Base-by-base conservation (phyloP, 148 eudicot genomes). In the Pharnaceum exiguum region DNA sequence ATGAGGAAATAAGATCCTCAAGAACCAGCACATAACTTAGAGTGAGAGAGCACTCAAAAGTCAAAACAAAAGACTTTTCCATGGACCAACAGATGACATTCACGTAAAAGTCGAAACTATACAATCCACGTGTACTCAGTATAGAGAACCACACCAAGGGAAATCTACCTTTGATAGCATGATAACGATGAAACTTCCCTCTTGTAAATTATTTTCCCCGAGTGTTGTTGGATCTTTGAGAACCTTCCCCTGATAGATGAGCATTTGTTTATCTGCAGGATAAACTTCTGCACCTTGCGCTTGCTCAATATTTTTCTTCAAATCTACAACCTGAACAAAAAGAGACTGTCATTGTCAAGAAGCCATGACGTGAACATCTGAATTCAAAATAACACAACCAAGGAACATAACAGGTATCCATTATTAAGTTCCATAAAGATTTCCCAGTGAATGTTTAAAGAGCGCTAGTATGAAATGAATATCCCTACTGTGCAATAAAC, bases 241-340 rank as follows among this genome's bases (percentile, higher is more conserved):
- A 72, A 87, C 87, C 77, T 87, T 87, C 9, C 95, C 95, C 63
- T 87, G 90, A 71, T 87, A 74, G 54, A 87, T 87, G 57, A 87
- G 89, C 81, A 87, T 84, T 68, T 83, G 95, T 31, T 74, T 76
- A 1, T 72, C 58, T 23, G 80, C 86, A 59, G 95, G 95, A 60
- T 87, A 87, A 17, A 69, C 66, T 62, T 77, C 86, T 22, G 79
- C 64, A 50, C 95, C 95, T 60, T 87, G 89, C 11, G 46, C 61
- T 13, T 68, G 72, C 66, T 83, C 95, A 45, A 87, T 87, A 29
- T 39, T 71, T 55, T 72, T 74, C 84, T 86, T 86, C 69, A 86
- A 89, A 74, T 83, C 77, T 39, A 76, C 75, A 43, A 86, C 80
- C 95, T 86, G 63, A 57, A 75, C 25, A 67, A 13, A 31, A 36